Percentiles rank a stretch among this genome's conserved stretches.
These are phyloP conservation scores for Pythium chondricola DNA, from an alignment of 352 stramenopile species.

Conservation along the genomic window DNA sequence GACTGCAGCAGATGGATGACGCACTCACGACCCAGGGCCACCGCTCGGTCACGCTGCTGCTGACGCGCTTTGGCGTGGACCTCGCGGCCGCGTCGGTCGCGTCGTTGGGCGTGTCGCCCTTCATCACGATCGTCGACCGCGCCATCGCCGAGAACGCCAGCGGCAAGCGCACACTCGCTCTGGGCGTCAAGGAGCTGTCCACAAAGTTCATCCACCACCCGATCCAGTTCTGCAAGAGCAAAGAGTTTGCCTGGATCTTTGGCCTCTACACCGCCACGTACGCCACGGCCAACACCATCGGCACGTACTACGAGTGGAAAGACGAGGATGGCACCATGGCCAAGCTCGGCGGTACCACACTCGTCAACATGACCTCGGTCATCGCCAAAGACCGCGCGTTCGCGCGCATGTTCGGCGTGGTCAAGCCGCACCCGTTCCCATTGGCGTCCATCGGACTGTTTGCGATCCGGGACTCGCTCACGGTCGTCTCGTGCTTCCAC, in stretches of 20 bases:
- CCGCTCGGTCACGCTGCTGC: slow-evolving; percentile 5
- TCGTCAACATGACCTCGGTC: slow-evolving; percentile 51
- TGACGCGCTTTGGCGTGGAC: slow-evolving; percentile 22
- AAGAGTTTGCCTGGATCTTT: slow-evolving; percentile 58
- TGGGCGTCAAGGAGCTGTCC: slow-evolving; percentile 26
- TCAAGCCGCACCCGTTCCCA: slow-evolving; percentile 34
- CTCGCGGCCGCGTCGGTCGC: slow-evolving; percentile 18
- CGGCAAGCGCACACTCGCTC: slow-evolving; percentile 23
- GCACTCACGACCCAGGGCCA: slow-evolving; percentile 5
- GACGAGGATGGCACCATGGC: slow-evolving; percentile 23
- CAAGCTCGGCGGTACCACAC: slow-evolving; percentile 44
- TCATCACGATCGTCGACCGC: slow-evolving; percentile 45
- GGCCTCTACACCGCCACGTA: slow-evolving; percentile 60
- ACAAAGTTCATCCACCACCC: slow-evolving; percentile 25
- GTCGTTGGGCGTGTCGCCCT: slow-evolving; percentile 32
- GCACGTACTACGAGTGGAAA: slow-evolving; percentile 41
- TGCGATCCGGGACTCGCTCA: slow-evolving; percentile 41
- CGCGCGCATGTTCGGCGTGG: slow-evolving; percentile 54
- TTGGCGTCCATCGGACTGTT: slow-evolving; percentile 45
- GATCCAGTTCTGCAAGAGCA: slow-evolving; percentile 34
- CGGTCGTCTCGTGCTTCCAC: slow-evolving; percentile 54
- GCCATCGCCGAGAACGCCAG: slow-evolving; percentile 47
- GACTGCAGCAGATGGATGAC: slow-evolving; percentile 23
- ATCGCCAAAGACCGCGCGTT: slow-evolving; percentile 63
- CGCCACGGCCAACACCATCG: slow-evolving; percentile 43